Conservation (phyloP, 192 early-diverging fungal genomes). For the Coemansia sp. region DNA sequence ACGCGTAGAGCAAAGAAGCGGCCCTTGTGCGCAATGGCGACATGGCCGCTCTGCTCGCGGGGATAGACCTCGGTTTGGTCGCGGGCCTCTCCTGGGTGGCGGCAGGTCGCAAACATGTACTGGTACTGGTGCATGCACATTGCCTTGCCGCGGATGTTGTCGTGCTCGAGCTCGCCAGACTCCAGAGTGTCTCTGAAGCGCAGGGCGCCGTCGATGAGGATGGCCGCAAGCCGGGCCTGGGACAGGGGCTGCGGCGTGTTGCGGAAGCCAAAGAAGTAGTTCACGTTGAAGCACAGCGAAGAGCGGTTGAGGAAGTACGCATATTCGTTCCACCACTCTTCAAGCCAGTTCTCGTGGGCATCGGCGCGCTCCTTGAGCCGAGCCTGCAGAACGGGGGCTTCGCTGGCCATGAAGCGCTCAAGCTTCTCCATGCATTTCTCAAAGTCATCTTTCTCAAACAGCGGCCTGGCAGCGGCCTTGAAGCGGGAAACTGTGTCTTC, state of each 20-base stretch:
- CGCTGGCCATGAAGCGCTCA: slow-evolving; percentile 46
- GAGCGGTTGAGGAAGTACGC: slow-evolving; percentile 55
- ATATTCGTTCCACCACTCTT: slow-evolving; percentile 55
- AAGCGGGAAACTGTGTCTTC: slow-evolving; percentile 56
- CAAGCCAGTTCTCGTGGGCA: slow-evolving; percentile 47
- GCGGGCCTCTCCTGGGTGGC: slow-evolving; percentile 63
- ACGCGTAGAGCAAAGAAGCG: slow-evolving; percentile 70
- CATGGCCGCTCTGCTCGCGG: slow-evolving; percentile 63
- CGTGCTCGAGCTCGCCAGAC: slow-evolving; percentile 64
- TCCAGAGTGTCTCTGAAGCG: slow-evolving; percentile 59
- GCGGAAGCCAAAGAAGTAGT: slow-evolving; percentile 55
- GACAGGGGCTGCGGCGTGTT: slow-evolving; percentile 29
- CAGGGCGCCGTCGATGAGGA: slow-evolving; percentile 62
- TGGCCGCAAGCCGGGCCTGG: slow-evolving; percentile 57
- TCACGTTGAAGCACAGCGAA: slow-evolving; percentile 53
- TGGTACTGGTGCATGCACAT: slow-evolving; percentile 84
- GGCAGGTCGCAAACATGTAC: slow-evolving; percentile 78
- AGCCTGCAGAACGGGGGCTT: slow-evolving; percentile 48
- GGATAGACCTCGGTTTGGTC: slow-evolving; percentile 67
- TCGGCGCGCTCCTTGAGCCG: slow-evolving; percentile 50
- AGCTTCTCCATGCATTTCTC: slow-evolving; percentile 48
- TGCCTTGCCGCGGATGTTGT: slow-evolving; percentile 63
- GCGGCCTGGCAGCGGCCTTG: slow-evolving; percentile 49
- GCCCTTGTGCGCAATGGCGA: slow-evolving; percentile 72
- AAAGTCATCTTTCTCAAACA: slow-evolving; percentile 54